A percentile compares a stretch with the other conserved stretches of the same genome.
These are phyloP conservation scores for Amniculicola lignicola DNA, from an alignment of 495 filamentous ascomycete genomes.

Conservation along the genomic window DNA sequence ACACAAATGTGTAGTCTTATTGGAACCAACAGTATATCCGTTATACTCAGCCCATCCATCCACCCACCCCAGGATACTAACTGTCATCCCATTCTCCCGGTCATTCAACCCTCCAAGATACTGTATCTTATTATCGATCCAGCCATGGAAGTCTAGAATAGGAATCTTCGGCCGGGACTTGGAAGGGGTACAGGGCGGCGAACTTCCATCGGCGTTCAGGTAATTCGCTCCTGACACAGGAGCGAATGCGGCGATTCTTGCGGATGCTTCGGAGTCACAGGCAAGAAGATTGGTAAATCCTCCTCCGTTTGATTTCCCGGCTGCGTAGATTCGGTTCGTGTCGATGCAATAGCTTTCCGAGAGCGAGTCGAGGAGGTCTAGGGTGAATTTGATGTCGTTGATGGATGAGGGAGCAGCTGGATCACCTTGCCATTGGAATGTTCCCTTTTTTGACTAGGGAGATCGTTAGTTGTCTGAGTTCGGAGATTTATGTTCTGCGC, in stretches of 20 bases:
- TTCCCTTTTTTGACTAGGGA: slow-evolving; percentile 9
- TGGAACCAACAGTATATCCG: background rate
- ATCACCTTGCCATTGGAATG: slow-evolving; percentile 23
- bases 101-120: slow-evolving; percentile 18
- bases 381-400: slow-evolving; percentile 34
- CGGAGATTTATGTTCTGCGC: background rate
- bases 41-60: slow-evolving; percentile 21
- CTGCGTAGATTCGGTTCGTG: slow-evolving; percentile 51
- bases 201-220: slow-evolving; percentile 1
- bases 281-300: slow-evolving; percentile 55
- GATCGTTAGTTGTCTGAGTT: no score
- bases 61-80: slow-evolving; percentile 10
- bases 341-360: slow-evolving; percentile 52
- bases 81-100: slow-evolving; percentile 2
- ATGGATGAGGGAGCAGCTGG: slow-evolving; percentile 9
- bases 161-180: slow-evolving; percentile 6
- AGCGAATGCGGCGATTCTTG: slow-evolving; percentile 48
- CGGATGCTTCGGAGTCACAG: slow-evolving; percentile 44
- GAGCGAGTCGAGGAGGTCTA: slow-evolving; percentile 49
- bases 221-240: slow-evolving; percentile 50
- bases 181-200: slow-evolving; percentile 18
- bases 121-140: slow-evolving; percentile 22
- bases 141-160: slow-evolving; percentile 27
- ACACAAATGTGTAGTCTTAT: slow-evolving; percentile 5
- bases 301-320: slow-evolving; percentile 60